Conservation (phyloP, 768 basidiomycete species). For the Leccinum subtestaceum region DNA sequence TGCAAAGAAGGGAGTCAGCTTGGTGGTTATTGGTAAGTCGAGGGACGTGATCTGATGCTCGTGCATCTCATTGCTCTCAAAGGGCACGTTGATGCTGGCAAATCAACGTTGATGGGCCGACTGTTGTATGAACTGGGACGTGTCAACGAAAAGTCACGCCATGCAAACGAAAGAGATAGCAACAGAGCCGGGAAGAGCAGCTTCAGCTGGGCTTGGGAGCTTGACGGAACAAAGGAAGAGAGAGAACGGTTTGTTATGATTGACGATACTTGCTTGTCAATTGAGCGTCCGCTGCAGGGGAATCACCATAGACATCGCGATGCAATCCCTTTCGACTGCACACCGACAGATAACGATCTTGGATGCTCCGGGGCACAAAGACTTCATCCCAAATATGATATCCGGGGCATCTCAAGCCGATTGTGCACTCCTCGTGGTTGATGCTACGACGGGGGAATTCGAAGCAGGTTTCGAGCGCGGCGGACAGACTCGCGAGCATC, state of each 20-base stretch:
- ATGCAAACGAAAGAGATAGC: slow-evolving; percentile 86
- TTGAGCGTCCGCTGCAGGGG: slow-evolving; percentile 53
- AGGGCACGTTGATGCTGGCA: slow-evolving; percentile 99
- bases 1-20: slow-evolving; percentile 69
- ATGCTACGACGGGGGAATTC: slow-evolving; percentile 87
- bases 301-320: slow-evolving; percentile 96
- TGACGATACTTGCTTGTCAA: slow-evolving; percentile 1
- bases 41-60: not conserved
- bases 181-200: slow-evolving; percentile 89
- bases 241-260: slow-evolving; percentile 68
- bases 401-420: slow-evolving; percentile 98
- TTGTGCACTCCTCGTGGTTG: slow-evolving; percentile 90
- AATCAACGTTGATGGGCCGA: slow-evolving; percentile 96
- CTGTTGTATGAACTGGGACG: slow-evolving; percentile 89
- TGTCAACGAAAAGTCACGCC: slow-evolving; percentile 79
- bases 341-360: slow-evolving; percentile 86
- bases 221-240: slow-evolving; percentile 92
- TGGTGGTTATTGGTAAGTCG: slow-evolving; percentile 85
- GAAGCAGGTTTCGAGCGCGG: slow-evolving; percentile 93
- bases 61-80: slow-evolving; percentile 12
- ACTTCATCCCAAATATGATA: slow-evolving; percentile 99
- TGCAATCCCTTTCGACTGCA: slow-evolving; percentile 71
- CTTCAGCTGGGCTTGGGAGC: slow-evolving; percentile 97
- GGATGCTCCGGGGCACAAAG: slow-evolving; percentile 95
- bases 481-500: slow-evolving; percentile 94